Evolutionary conservation across 192 early-diverging fungal species (phyloP), one percentile per base, ranked within the genome.

Genomic region (Podila verticillata): DNA sequence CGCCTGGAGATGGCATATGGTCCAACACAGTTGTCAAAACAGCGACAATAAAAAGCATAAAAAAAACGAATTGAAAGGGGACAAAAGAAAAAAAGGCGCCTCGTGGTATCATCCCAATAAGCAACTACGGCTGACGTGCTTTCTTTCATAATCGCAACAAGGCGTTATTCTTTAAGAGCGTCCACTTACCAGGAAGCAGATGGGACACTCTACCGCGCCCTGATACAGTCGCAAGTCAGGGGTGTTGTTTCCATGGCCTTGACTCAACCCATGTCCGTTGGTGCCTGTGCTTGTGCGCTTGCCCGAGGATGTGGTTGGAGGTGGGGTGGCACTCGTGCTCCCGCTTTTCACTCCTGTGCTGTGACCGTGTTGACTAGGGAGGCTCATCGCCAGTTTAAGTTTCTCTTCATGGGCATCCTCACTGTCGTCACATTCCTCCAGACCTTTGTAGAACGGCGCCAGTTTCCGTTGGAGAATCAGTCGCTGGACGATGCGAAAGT

Each of bases 401-500:
- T 82, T 36, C 61, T 66, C 86, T 85, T 68, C 35, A 34, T 78
- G 68, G 22, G 70, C 69, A 30, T 82, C 75, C 71, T 72, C 65
- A 36, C 69, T 66, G 26, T 88, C 87, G 57, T 90, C 89, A 31
- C 87, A 85, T 30, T 92, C 91, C 44, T 91, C 85, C 9, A 91
- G 80, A 48, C 96, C 96, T 60, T 87, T 87, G 83, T 98, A 98
- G 70, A 98, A 98, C 17, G 96, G 96, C 19, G 94, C 89, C 58
- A 98, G 66, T 59, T 89, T 89, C 12, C 94, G 85, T 7, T 89
- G 87, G 5, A 88, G 70, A 63, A 98, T 97, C 63, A 96, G 74
- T 10, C 88, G 82, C 57, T 90, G 87, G 17, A 98, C 91, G 31
- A 89, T 86, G 32, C 90, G 82, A 29, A 73, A 73, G 81, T 97